Base-by-base conservation (phyloP, 345 rosid genomes). In the Schrenkiella parvula region DNA sequence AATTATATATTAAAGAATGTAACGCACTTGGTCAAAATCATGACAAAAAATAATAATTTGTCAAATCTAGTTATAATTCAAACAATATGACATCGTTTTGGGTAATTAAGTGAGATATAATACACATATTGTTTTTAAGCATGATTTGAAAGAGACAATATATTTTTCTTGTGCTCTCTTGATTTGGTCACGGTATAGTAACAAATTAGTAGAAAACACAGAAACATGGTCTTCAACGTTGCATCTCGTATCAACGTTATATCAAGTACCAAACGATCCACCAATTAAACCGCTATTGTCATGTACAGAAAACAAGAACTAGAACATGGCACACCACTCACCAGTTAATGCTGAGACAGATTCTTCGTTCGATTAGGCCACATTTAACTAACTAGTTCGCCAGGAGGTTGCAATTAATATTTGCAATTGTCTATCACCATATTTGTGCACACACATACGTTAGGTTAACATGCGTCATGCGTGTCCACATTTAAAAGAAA, bases 251-350 rank as follows among this genome's bases (percentile, higher is more conserved):
- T 61, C 14, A 50, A 51, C 47, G 37, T 25, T 9, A 63, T 34
- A 71, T 50, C 23, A 51, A 28, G 11, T n/a, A 42, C 54, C 48
- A 51, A 51, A 50, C 51, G 26, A 19, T 26, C 21, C 25, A 39
- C 10, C 62, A 28, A 39, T 62, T 28, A 38, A 56, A 71, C 52
- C 7, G 38, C n/a, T 57, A 34, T 9, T 23, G 4, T 37, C 43
- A 4, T 34, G 47, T 38, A 63, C 6, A 50, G 5, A 44, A 3
- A 32, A 47, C 37, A 15, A 60, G 34, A 60, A 47, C 41, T 31
- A 42, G 70, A 72, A 63, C 70, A 63, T 72, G 70, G 64, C 69
- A 72, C 28, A 72, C 76, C 55, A 72, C 12, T n/a, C 64, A n/a
- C 19, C 32, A 63, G 39, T 61, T 26, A 60, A 48, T 37, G 68